Evolutionary conservation across 108 stramenopile genomes (phyloP).

Genomic region (Pseudonitzschia delicatissima): DNA sequence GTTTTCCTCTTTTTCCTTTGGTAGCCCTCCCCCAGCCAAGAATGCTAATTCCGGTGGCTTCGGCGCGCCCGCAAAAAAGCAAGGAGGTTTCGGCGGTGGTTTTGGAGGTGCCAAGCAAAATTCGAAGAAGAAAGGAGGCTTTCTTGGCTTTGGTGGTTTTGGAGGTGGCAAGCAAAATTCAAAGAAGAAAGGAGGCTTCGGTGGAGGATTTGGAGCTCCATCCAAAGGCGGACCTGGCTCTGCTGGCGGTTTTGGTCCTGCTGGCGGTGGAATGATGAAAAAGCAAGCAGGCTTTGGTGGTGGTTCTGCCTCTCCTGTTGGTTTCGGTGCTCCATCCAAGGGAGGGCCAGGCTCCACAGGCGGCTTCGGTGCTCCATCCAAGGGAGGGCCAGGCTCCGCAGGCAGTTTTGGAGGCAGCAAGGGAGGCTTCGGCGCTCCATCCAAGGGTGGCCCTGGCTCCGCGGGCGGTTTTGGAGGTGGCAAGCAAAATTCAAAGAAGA

Average conservation of each 20-base stretch:
- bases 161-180: background rate
- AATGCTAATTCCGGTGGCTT: background rate
- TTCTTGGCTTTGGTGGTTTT: background rate
- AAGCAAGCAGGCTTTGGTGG: background rate
- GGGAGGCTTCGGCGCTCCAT: background rate
- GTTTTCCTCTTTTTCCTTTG: slow-evolving; percentile 9
- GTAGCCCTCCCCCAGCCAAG: slow-evolving; percentile 1
- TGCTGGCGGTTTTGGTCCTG: no score
- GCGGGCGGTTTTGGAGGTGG: background rate
- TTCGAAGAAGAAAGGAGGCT: background rate
- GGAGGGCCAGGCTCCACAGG: background rate
- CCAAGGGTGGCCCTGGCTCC: background rate
- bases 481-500: background rate
- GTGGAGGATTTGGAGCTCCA: background rate
- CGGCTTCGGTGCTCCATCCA: no score
- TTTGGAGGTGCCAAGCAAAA: background rate
- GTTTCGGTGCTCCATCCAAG: background rate
- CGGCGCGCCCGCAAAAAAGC: background rate
- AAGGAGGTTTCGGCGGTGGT: background rate
- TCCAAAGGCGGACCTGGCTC: no score
- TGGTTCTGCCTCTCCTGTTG: background rate
- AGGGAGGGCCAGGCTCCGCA: background rate
- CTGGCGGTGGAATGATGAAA: background rate
- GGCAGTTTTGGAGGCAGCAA: background rate
- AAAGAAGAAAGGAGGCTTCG: background rate